Percentiles rank a stretch among this genome's conserved stretches.
Evolutionary conservation across 2,329 filamentous ascomycete genomes (phyloP).

Genomic region (Orbilia javanica): DNA sequence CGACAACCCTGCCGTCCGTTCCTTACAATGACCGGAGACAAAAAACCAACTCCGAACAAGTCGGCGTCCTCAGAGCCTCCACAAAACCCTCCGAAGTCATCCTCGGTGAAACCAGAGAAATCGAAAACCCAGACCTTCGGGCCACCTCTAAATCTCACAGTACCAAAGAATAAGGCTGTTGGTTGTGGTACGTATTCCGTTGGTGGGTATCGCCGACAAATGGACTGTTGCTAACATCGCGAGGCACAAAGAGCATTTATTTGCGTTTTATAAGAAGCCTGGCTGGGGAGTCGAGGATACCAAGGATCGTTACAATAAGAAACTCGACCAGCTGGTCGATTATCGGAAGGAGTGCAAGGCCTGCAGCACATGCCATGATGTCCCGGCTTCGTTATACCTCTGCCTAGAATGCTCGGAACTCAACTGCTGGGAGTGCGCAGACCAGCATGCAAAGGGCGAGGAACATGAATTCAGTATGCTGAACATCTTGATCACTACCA

Average conservation of each 20-base stretch:
- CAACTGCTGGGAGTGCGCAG: conserved; percentile 61
- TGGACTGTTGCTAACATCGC: background rate
- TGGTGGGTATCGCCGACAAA: background rate
- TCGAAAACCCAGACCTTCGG: conserved; percentile 45
- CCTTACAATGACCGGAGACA: conserved; percentile 32
- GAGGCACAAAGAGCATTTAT: conserved; percentile 35
- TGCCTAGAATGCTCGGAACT: conserved; percentile 61
- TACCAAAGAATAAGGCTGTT: conserved; percentile 55
- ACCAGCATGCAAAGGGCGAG: conserved; percentile 59
- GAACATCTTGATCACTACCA: background rate
- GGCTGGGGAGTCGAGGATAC: conserved; percentile 53
- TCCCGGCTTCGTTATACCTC: conserved; percentile 53
- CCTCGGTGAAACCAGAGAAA: conserved; percentile 20
- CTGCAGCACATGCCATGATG: conserved; percentile 48
- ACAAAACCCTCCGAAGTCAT: conserved; percentile 19
- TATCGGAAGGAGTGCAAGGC: conserved; percentile 46
- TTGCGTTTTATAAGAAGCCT: conserved; percentile 53
- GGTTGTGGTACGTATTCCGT: conserved; percentile 46
- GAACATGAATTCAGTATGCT: conserved; percentile 60
- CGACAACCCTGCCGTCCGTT: background rate
- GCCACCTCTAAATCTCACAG: conserved; percentile 37
- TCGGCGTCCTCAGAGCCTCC: background rate
- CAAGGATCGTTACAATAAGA: conserved; percentile 54
- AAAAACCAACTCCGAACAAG: conserved; percentile 37
- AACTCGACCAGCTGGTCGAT: conserved; percentile 51